A percentile compares a stretch with the other conserved stretches of the same genome.
phyloP scores from a whole-genome alignment of 805 yeast species.

The Wickerhamiella shivajii region DNA sequence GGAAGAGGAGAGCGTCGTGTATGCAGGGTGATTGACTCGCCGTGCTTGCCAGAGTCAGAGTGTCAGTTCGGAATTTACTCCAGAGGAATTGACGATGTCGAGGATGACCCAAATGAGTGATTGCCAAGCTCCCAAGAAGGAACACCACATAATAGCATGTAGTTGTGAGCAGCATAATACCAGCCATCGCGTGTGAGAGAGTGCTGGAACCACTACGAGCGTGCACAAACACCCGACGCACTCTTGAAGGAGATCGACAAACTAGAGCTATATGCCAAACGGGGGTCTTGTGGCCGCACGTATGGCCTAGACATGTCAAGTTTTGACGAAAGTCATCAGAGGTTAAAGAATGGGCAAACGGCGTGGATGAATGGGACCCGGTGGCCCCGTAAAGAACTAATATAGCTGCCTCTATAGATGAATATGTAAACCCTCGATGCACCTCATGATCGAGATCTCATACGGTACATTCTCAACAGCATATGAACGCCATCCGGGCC shows the following conservation, averaged over 20 bases:
- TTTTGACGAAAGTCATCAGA: constrained; percentile 60
- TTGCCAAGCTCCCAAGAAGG: no score
- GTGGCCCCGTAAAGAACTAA: not conserved
- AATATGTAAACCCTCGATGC: no score
- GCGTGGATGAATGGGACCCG: constrained; percentile 12
- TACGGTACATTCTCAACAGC: no score
- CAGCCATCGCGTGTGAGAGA: no score
- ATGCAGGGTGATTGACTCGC: constrained; percentile 91
- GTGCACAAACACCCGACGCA: constrained; percentile 68
- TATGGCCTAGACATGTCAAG: constrained; percentile 46
- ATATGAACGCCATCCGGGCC: no score
- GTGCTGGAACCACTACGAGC: constrained; percentile 82
- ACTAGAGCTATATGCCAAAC: constrained; percentile 53
- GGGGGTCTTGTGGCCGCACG: constrained; percentile 53
- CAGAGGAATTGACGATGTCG: constrained; percentile 96
- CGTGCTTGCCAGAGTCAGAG: constrained; percentile 91
- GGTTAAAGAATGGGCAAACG: constrained; percentile 55
- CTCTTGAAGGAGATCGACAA: constrained; percentile 87
- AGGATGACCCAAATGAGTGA: no score
- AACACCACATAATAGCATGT: no score
- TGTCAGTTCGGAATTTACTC: constrained; percentile 91
- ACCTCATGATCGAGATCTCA: no score
- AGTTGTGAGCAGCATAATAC: no score
- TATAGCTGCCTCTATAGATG: not conserved
- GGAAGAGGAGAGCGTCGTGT: constrained; percentile 86